phyloP scores from a whole-genome alignment of 140 eudicot species.

The Erigeron philadelphicus region DNA sequence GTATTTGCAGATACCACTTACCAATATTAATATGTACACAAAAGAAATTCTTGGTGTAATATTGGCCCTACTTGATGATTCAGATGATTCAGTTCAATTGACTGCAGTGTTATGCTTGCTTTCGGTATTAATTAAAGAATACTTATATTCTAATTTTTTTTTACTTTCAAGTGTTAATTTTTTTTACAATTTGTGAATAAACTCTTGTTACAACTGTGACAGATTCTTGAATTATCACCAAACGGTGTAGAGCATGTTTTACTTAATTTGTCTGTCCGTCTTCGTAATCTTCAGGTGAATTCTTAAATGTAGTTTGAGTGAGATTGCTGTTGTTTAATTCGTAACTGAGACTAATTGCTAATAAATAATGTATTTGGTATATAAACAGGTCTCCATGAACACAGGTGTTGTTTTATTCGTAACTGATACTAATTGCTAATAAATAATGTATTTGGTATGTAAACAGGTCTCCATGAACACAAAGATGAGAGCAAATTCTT shows the following conservation, averaged over 20 bases:
- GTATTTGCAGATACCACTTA: conserved; percentile 68
- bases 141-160: conserved; percentile 16
- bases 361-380: conserved; percentile 8
- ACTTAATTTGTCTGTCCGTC: conserved; percentile 72
- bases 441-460: conserved; percentile 9
- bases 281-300: conserved; percentile 94
- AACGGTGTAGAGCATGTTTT: conserved; percentile 74
- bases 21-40: conserved; percentile 53
- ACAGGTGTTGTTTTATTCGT: not conserved
- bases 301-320: not conserved
- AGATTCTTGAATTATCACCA: conserved; percentile 79
- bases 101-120: conserved; percentile 92
- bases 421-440: not conserved
- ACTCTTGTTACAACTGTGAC: conserved; percentile 16
- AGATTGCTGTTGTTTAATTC: not conserved
- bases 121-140: conserved; percentile 39
- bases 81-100: conserved; percentile 84
- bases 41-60: conserved; percentile 85
- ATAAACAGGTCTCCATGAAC: conserved; percentile 39
- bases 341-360: not conserved
- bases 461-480: conserved; percentile 64
- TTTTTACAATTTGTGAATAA: not conserved
- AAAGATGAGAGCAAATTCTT: conserved; percentile 79
- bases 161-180: not conserved
- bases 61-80: conserved; percentile 84